Conservation (phyloP, 2,329 filamentous ascomycete genomes). For the Madurella fahalii region DNA sequence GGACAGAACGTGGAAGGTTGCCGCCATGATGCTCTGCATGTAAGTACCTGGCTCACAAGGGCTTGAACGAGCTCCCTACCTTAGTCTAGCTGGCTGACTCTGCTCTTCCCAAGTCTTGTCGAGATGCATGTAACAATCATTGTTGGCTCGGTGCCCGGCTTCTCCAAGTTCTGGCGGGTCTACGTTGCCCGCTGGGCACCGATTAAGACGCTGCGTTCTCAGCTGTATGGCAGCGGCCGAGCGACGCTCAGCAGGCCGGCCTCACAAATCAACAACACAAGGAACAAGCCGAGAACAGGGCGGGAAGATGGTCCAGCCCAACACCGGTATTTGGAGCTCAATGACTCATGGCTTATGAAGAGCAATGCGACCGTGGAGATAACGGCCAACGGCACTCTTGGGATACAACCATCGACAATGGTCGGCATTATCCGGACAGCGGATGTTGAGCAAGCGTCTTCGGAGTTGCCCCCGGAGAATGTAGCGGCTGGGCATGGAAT, state of each 20-base stretch:
- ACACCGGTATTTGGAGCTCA: neutral
- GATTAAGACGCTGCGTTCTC: no score
- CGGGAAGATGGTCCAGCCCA: neutral
- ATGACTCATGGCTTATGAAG: neutral
- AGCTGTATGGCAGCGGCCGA: no score
- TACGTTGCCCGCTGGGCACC: neutral
- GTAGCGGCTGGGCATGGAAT: no score
- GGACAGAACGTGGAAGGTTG: no score
- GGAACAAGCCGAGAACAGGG: neutral
- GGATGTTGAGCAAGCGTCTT: no score
- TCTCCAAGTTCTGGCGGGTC: constrained; percentile 1
- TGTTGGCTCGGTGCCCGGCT: constrained; percentile 2
- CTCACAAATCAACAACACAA: neutral
- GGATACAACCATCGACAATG: no score
- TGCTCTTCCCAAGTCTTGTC: neutral
- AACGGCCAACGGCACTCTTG: neutral
- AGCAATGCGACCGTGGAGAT: neutral
- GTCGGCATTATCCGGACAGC: no score
- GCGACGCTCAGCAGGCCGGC: no score
- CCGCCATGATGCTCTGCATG: no score
- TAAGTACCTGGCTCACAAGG: no score
- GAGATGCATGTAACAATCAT: constrained; percentile 2
- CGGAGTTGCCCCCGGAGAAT: no score
- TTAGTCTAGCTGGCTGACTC: neutral
- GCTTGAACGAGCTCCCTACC: no score